phyloP scores from a whole-genome alignment of 2,329 filamentous ascomycete genomes.

The Malbranchea zuffiana region DNA sequence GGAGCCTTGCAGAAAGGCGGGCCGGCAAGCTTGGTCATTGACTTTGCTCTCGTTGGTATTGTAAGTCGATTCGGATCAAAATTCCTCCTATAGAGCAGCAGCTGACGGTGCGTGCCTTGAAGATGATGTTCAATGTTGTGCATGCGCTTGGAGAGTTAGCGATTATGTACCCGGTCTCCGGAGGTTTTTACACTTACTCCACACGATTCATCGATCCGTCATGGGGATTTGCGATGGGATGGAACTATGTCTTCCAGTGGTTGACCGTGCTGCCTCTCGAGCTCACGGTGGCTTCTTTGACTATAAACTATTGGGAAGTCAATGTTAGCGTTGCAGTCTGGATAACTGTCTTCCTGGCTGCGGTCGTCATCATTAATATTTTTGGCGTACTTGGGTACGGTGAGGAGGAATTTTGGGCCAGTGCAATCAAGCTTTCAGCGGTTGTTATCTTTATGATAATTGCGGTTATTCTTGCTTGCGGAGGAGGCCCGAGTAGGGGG shows the following conservation, averaged over 20 bases:
- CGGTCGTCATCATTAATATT: constrained; percentile 66
- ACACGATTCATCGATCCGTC: constrained; percentile 52
- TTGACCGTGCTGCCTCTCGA: constrained; percentile 69
- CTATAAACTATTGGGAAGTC: constrained; percentile 59
- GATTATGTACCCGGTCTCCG: constrained; percentile 52
- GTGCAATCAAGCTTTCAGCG: constrained; percentile 67
- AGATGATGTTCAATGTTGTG: constrained; percentile 49
- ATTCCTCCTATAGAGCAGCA: neutral
- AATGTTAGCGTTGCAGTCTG: constrained; percentile 29
- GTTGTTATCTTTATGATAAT: constrained; percentile 80
- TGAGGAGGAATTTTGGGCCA: constrained; percentile 73
- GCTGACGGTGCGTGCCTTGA: neutral
- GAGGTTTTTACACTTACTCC: constrained; percentile 51
- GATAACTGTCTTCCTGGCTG: constrained; percentile 61
- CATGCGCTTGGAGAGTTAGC: constrained; percentile 51
- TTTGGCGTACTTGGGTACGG: constrained; percentile 77
- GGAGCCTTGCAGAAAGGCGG: constrained; percentile 29
- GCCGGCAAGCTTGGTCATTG: constrained; percentile 28
- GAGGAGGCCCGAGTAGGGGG: constrained; percentile 32
- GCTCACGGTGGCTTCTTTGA: constrained; percentile 69
- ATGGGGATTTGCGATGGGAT: constrained; percentile 39
- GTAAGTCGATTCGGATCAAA: constrained; percentile 6
- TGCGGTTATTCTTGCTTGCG: constrained; percentile 53
- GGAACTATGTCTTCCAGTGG: constrained; percentile 69
- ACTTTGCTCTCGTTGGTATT: constrained; percentile 44